These are phyloP conservation scores for Trichoderma sp. DNA, from an alignment of 2,329 filamentous ascomycete genomes.

Conservation along the genomic window DNA sequence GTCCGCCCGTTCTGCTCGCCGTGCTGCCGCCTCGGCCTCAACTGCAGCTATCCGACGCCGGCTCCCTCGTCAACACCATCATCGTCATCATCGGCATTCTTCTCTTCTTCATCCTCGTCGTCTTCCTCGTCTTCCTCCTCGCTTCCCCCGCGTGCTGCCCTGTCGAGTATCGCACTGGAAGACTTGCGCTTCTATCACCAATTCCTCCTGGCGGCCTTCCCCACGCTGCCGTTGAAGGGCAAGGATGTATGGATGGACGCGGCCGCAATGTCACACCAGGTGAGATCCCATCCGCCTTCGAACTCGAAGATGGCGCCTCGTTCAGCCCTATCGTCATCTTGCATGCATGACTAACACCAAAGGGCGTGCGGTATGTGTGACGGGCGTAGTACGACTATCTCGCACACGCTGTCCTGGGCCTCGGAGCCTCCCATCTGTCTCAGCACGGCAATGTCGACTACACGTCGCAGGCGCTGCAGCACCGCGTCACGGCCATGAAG, in stretches of 20 bases:
- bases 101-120: background rate
- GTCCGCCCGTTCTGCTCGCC: conserved; percentile 36
- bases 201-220: conserved; percentile 49
- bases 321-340: conserved; percentile 5
- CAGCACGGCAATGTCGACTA: conserved; percentile 37
- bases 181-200: conserved; percentile 56
- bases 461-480: conserved; percentile 39
- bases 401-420: conserved; percentile 43
- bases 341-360: background rate
- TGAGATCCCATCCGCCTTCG: conserved; percentile 29
- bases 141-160: conserved; percentile 25
- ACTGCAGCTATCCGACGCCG: conserved; percentile 39
- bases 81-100: background rate
- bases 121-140: conserved; percentile 1
- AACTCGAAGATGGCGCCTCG: no score
- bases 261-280: conserved; percentile 42
- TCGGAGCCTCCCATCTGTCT: conserved; percentile 44
- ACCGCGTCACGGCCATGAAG: conserved; percentile 43
- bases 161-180: conserved; percentile 42
- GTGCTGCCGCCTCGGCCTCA: conserved; percentile 41
- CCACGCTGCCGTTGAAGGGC: conserved; percentile 41
- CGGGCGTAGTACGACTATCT: conserved; percentile 41
- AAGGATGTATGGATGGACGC: conserved; percentile 41
- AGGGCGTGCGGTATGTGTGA: background rate
- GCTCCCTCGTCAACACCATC: conserved; percentile 8